phyloP scores from a whole-genome alignment of 2,329 filamentous ascomycete species.

The Pseudogymnoascus sp. region DNA sequence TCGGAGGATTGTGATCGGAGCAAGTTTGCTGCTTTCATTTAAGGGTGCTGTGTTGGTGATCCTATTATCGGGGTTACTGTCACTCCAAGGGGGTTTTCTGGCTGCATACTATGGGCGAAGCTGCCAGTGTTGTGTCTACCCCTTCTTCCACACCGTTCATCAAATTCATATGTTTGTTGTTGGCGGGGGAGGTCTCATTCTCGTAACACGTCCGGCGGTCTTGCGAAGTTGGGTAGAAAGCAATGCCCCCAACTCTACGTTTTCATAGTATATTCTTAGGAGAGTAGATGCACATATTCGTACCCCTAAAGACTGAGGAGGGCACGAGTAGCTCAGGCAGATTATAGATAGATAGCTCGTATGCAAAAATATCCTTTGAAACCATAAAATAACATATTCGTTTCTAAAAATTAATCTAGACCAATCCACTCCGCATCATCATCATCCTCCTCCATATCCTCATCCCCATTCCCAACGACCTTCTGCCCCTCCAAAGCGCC shows the following conservation, averaged over 20 bases:
- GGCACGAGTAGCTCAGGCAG: neutral
- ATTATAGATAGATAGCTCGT: neutral
- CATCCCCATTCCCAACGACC: constrained; percentile 29
- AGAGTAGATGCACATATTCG: neutral
- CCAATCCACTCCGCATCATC: constrained; percentile 46
- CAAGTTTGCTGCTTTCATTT: neutral
- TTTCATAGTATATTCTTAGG: neutral
- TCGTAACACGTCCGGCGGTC: neutral
- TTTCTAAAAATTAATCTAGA: constrained; percentile 33
- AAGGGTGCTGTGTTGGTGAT: neutral
- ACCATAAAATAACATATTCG: neutral
- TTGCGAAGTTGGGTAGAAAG: neutral
- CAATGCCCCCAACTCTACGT: neutral
- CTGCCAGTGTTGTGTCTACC: neutral
- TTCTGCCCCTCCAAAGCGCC: constrained; percentile 24
- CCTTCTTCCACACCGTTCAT: neutral
- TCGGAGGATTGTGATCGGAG: neutral
- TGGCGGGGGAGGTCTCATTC: neutral
- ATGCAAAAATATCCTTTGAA: neutral
- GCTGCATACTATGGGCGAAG: neutral
- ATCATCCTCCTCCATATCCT: constrained; percentile 28
- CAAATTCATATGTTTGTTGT: neutral
- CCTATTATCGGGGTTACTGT: neutral
- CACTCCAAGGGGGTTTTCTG: neutral
- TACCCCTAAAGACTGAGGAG: too few species aligned